Conservation (phyloP, 768 basidiomycete species). For the Mycena pura region DNA sequence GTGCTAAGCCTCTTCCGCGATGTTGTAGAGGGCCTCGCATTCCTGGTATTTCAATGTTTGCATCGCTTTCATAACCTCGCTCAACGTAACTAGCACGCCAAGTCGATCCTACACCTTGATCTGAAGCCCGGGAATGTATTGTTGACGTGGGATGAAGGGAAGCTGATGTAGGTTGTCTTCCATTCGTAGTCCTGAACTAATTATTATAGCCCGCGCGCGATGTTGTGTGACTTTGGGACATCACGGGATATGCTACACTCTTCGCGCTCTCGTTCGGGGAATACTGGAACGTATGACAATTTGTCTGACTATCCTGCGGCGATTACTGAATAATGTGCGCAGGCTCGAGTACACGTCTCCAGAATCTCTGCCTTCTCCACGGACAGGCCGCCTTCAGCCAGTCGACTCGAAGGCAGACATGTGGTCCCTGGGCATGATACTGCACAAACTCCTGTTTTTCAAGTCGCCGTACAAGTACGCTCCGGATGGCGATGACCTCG, state of each 20-base stretch:
- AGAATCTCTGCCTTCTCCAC: slow-evolving; percentile 77
- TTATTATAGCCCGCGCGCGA: slow-evolving; percentile 77
- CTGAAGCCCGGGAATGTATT: slow-evolving; percentile 95
- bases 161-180: slow-evolving; percentile 65
- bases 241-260: slow-evolving; percentile 88
- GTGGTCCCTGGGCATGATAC: slow-evolving; percentile 97
- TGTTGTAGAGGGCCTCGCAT: slow-evolving; percentile 85
- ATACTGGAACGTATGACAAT: slow-evolving; percentile 87
- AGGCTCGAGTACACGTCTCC: slow-evolving; percentile 90
- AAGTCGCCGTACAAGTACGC: slow-evolving; percentile 84
- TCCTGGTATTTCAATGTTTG: slow-evolving; percentile 61
- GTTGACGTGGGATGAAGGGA: slow-evolving; percentile 89
- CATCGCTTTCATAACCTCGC: background rate
- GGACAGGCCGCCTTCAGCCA: slow-evolving; percentile 68
- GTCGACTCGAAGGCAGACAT: slow-evolving; percentile 92
- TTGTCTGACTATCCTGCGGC: background rate
- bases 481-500: slow-evolving; percentile 60
- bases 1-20: slow-evolving; percentile 82
- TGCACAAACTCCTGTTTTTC: slow-evolving; percentile 94
- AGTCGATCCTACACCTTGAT: slow-evolving; percentile 90
- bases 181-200: background rate
- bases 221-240: slow-evolving; percentile 96
- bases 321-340: background rate
- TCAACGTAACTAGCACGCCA: slow-evolving; percentile 63
- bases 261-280: slow-evolving; percentile 77